Evolutionary conservation across 768 basidiomycete species (phyloP).

Genomic region (Hygrophoropsis aurantiaca): DNA sequence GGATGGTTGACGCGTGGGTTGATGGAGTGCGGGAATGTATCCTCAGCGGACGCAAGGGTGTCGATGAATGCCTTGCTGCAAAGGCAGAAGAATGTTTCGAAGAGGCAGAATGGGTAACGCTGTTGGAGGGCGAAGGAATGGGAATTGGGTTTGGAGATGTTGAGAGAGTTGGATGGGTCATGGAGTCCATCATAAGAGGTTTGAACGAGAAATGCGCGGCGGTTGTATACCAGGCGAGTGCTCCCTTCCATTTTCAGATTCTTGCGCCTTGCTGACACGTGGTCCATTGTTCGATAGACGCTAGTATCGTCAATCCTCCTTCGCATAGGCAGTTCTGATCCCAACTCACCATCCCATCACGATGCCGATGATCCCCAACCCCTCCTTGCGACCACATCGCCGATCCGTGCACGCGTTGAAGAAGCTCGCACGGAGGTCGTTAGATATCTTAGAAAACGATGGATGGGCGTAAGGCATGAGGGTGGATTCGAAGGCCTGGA

Average conservation of each 20-base stretch:
- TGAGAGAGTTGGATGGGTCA: slow-evolving; percentile 76
- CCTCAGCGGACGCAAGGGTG: slow-evolving; percentile 52
- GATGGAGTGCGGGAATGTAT: slow-evolving; percentile 59
- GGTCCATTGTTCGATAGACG: slow-evolving; percentile 39
- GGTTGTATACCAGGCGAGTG: slow-evolving; percentile 71
- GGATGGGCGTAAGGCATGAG: slow-evolving; percentile 70
- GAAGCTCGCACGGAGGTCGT: slow-evolving; percentile 46
- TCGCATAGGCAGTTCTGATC: slow-evolving; percentile 60
- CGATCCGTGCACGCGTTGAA: slow-evolving; percentile 72
- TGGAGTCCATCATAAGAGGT: slow-evolving; percentile 63
- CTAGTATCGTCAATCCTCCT: slow-evolving; percentile 74
- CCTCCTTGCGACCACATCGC: slow-evolving; percentile 68
- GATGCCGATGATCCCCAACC: too few relatives aligned
- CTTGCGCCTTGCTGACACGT: not conserved
- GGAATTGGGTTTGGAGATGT: slow-evolving; percentile 74
- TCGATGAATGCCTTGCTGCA: slow-evolving; percentile 61
- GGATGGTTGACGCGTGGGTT: slow-evolving; percentile 54
- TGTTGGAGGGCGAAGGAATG: slow-evolving; percentile 60
- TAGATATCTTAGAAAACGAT: slow-evolving; percentile 76
- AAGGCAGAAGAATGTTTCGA: slow-evolving; percentile 67
- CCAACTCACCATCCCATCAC: too few relatives aligned
- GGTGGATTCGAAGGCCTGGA: slow-evolving; percentile 86
- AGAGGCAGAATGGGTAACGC: slow-evolving; percentile 67
- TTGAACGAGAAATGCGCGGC: slow-evolving; percentile 65
- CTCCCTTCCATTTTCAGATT: not conserved